These are phyloP conservation scores for Eruca vesicaria DNA, from an alignment of 441 rosid genomes.

Conservation along the genomic window DNA sequence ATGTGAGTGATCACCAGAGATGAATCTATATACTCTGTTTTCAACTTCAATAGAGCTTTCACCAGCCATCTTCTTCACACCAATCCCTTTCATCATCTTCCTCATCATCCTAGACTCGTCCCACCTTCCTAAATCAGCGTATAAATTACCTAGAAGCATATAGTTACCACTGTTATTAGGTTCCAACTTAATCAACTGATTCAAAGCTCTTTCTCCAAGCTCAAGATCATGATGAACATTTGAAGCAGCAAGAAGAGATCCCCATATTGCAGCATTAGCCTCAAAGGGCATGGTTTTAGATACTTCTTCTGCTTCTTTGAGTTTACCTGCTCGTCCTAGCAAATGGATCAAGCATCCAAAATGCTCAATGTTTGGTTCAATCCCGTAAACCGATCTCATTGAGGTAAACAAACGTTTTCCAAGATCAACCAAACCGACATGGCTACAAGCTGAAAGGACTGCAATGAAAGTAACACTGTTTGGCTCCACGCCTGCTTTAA, in stretches of 20 bases:
- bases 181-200: conserved; percentile 49
- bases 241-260: conserved; percentile 69
- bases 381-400: conserved; percentile 44
- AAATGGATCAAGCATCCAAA: conserved; percentile 79
- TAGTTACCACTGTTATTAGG: conserved; percentile 73
- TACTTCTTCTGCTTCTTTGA: conserved; percentile 58
- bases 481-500: conserved; percentile 46
- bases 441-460: conserved; percentile 72
- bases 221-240: conserved; percentile 45
- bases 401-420: conserved; percentile 49
- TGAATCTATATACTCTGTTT: conserved; percentile 51
- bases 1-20: conserved; percentile 57
- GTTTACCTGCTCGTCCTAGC: conserved; percentile 67
- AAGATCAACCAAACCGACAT: conserved; percentile 59
- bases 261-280: conserved; percentile 72
- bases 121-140: conserved; percentile 63
- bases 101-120: conserved; percentile 51
- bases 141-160: conserved; percentile 55
- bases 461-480: conserved; percentile 71
- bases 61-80: conserved; percentile 62
- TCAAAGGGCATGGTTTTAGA: conserved; percentile 62
- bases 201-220: conserved; percentile 54
- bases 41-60: conserved; percentile 65
- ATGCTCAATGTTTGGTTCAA: conserved; percentile 66
- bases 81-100: conserved; percentile 57